Base-by-base conservation (phyloP, 495 filamentous ascomycete species). In the Evernia prunastri region DNA sequence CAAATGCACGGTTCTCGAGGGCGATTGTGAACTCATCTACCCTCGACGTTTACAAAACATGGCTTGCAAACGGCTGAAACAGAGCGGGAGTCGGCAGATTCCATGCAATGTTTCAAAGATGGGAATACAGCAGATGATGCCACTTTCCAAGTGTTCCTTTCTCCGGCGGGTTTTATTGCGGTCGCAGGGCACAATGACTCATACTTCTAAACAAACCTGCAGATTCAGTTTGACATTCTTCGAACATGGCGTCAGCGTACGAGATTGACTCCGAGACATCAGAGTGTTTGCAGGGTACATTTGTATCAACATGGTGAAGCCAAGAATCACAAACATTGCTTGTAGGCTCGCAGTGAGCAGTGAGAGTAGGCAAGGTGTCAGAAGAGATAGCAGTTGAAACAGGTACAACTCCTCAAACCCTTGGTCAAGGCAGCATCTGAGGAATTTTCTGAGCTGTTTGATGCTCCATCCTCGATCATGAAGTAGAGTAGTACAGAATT, bases 31-130 rank as follows among this genome's bases (percentile, higher is more conserved):
- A 54, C 11, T 33, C 27, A 20, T n/a, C 15, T 33, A 33, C 9
- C 4, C 29, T 10, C 7, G 1, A 9, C 33, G 29, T 33, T 54
- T 54, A 15, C 51, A 54, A 54, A 33, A 54, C 29, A 54, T 29
- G 51, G 47, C 23, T 51, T 23, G 47, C 47, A 23, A 23, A 51
- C 23, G 23, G 51, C 51, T 54, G 51, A 54, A 54, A 54, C 51
- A 4, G 29, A 33, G 15, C 7, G 15, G 51, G 1, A 33, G 51
- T 7, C 29, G 29, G 51, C 51, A 31, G 33, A 1, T n/a, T 18
- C 17, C 27, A 33, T 54, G 29, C 6, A 20, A n/a, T 9, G n/a
- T 33, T 1, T 49, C 27, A 1, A 4, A 6, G 12, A 29, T 29
- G 10, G 29, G 25, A 49, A 49, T 12, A 29, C 47, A 13, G 45